Conservation (phyloP, 139 green algal species). For the Volvox reticuliferus region DNA sequence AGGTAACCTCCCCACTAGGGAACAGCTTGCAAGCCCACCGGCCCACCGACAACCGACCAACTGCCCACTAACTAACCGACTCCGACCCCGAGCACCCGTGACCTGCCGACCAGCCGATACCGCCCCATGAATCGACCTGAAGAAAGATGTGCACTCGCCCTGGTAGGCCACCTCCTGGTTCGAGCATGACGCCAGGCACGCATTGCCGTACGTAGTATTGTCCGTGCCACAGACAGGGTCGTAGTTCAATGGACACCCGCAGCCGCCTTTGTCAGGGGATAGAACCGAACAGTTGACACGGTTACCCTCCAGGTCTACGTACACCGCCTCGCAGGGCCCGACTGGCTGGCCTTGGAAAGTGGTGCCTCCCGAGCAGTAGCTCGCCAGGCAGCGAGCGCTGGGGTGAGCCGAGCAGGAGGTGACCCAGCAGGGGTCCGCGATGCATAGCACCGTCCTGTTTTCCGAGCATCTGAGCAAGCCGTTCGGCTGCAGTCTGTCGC, state of each 20-base stretch:
- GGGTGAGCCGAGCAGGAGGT: background rate
- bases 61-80: no score
- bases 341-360: background rate
- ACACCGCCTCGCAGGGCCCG: slow-evolving; percentile 11
- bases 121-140: background rate
- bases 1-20: no score
- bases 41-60: no score
- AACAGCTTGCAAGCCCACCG: no score
- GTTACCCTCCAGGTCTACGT: background rate
- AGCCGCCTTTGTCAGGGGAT: background rate
- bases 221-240: background rate
- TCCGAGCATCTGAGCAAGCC: background rate
- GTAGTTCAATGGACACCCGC: background rate
- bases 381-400: background rate
- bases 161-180: background rate
- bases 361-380: background rate
- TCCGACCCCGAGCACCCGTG: background rate
- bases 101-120: background rate
- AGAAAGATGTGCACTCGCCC: background rate
- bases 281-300: background rate
- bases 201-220: background rate
- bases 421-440: slow-evolving; percentile 16
- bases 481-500: no score
- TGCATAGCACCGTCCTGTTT: background rate
- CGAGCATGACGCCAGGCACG: background rate